Base-by-base conservation (phyloP, 2,329 filamentous ascomycete genomes). In the Aureobasidium zeae region DNA sequence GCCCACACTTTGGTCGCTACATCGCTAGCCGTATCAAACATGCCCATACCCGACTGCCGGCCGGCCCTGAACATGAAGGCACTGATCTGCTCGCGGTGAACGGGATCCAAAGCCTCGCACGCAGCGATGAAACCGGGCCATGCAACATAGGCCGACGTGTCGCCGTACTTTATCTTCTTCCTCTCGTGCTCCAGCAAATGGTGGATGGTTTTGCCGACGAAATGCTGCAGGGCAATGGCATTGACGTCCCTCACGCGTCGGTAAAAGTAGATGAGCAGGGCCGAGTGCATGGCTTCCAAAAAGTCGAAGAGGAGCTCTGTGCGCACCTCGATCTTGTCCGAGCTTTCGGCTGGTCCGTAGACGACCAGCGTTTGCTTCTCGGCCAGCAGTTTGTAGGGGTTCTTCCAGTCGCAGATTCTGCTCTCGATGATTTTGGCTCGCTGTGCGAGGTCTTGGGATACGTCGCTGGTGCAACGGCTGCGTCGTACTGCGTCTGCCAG, bases 231-330 rank as follows among this genome's bases (percentile, higher is more conserved):
- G 2, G 65, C 61, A 21, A 57, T 57, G 0, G 63, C 57, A 34
- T 67, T 61, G 2, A 62, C 60, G 5, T 64, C 56, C 13, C 60
- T 57, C 12, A 68, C 58, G 4, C 65, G 57, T 2, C 63, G 55
- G 47, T 68, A 67, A 50, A 67, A 68, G 30, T 65, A 62, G 1
- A 68, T 63, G 5, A 67, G 55, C 5, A 67, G 49, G 0, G 63
- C 64, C 8, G 58, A 55, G 32, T 63, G 63, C 47, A 69, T 49
- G 0, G 65, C 65, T 13, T 58, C 56, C 5, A 66, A 48, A 55
- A 68, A 64, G 34, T 60, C 50, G 52, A 21, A 53, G 49, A 24
- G 52, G 53, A 22, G 55, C 52, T 13, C 55, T 49, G 10, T 62
- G 54, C 2, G 41, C 2, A 54, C 49, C 17, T 59, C 55, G 53